Conservation (phyloP, 495 filamentous ascomycete genomes). For the Hyphodiscus hymeniophilus region DNA sequence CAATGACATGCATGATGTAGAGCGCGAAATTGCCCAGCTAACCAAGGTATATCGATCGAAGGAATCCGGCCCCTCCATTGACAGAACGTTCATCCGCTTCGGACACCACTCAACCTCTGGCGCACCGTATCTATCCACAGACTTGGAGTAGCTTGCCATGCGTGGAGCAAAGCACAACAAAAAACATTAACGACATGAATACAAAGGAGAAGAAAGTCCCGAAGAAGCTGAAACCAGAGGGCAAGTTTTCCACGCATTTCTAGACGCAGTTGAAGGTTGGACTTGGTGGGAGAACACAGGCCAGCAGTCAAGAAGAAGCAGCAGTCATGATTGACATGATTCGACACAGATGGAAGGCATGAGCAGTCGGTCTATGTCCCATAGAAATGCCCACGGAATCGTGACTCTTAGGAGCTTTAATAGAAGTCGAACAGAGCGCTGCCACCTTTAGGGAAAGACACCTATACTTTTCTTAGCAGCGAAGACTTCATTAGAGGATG, state of each 20-base stretch:
- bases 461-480: conserved; percentile 8
- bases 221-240: conserved; percentile 10
- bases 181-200: conserved; percentile 24
- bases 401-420: conserved; percentile 2
- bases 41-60: conserved; percentile 18
- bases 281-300: conserved; percentile 8
- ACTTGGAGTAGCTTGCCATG: conserved; percentile 4
- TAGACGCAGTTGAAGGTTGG: conserved; percentile 9
- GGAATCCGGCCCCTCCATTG: conserved; percentile 15
- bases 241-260: conserved; percentile 4
- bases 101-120: conserved; percentile 12
- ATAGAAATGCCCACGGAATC: conserved; percentile 1
- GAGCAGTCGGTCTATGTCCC: conserved; percentile 10
- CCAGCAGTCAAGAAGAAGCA: conserved; percentile 14
- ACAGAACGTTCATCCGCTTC: conserved; percentile 20
- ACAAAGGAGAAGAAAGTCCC: conserved; percentile 18
- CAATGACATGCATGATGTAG: conserved; percentile 7
- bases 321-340: conserved; percentile 12
- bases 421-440: conserved; percentile 15
- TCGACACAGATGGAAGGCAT: conserved; percentile 1
- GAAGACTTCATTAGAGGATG: not conserved
- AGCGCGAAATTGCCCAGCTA: conserved; percentile 4
- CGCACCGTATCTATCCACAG: conserved; percentile 15
- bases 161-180: conserved; percentile 18
- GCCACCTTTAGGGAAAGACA: conserved; percentile 4